Evolutionary conservation across 495 filamentous ascomycete genomes (phyloP).

Genomic region (Penicillium pulvis): DNA sequence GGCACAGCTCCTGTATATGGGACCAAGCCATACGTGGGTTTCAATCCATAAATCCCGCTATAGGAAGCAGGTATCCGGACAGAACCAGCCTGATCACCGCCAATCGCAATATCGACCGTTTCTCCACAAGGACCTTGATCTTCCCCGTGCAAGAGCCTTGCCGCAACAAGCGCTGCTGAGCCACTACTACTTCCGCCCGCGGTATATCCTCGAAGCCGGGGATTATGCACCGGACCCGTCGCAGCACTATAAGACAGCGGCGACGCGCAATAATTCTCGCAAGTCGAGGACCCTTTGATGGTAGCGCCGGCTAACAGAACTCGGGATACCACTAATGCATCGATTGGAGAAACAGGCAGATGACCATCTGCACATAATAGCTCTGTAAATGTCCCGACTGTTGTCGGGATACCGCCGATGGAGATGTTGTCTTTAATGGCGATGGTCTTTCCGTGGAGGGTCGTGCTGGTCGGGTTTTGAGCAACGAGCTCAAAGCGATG

Average conservation of each 20-base stretch:
- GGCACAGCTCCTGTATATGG: slow-evolving; percentile 50
- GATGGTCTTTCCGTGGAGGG: slow-evolving; percentile 32
- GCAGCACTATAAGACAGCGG: slow-evolving; percentile 39
- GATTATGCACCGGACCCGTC: slow-evolving; percentile 50
- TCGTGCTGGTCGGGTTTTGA: slow-evolving; percentile 8
- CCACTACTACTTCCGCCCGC: slow-evolving; percentile 58
- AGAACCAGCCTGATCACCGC: slow-evolving; percentile 59
- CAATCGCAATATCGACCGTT: slow-evolving; percentile 55
- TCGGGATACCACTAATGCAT: slow-evolving; percentile 42
- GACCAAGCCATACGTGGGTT: slow-evolving; percentile 54
- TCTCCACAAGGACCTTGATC: slow-evolving; percentile 26
- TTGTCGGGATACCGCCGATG: slow-evolving; percentile 35
- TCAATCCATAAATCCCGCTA: slow-evolving; percentile 44
- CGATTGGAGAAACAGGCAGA: slow-evolving; percentile 32
- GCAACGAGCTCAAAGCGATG: slow-evolving; percentile 27
- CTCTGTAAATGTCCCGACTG: slow-evolving; percentile 32
- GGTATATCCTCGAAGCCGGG: slow-evolving; percentile 39
- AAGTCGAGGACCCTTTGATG: slow-evolving; percentile 40
- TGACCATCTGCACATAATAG: slow-evolving; percentile 24
- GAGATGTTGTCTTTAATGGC: slow-evolving; percentile 43
- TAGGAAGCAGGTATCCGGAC: slow-evolving; percentile 55
- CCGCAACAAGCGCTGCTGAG: slow-evolving; percentile 49
- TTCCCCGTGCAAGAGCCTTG: slow-evolving; percentile 38
- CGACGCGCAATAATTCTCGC: slow-evolving; percentile 45
- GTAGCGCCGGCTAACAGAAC: slow-evolving; percentile 40